These are phyloP conservation scores for Mucuna pruriens DNA, from an alignment of 306 rosid genomes.

Conservation along the genomic window DNA sequence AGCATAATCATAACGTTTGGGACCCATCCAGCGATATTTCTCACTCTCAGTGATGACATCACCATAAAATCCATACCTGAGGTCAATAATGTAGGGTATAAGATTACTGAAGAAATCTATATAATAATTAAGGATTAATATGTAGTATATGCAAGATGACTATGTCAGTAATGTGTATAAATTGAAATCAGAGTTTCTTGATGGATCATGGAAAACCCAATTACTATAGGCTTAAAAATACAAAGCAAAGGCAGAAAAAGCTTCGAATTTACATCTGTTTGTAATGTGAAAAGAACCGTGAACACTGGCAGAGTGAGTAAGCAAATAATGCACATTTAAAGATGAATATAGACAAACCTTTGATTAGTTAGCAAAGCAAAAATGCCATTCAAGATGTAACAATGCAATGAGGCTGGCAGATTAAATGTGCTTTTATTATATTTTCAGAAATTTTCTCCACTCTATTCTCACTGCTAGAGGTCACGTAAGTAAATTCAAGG, in stretches of 20 bases:
- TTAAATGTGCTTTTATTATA: not conserved
- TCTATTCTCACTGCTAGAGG: not conserved
- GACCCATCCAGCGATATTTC: conserved; percentile 98
- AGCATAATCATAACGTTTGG: conserved; percentile 89
- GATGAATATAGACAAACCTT: not conserved
- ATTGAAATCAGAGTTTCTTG: not conserved
- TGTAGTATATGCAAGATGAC: conserved; percentile 26
- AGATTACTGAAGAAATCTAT: conserved; percentile 36
- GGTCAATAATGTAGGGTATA: conserved; percentile 36
- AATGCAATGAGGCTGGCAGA: not conserved
- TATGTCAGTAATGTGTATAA: conserved; percentile 1
- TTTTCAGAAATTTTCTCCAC: not conserved
- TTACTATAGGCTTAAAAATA: not conserved
- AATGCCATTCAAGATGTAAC: not conserved
- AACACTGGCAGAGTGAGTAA: not conserved
- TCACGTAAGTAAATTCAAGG: not conserved
- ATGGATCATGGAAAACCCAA: not conserved
- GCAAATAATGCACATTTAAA: not conserved
- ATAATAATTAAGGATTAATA: conserved; percentile 13
- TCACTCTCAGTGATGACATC: conserved; percentile 96
- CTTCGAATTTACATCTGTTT: not conserved
- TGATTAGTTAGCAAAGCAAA: not conserved
- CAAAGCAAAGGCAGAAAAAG: not conserved
- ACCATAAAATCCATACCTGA: conserved; percentile 97
- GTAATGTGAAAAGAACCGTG: not conserved